Base-by-base conservation (phyloP, 352 stramenopile genomes). In the Phytophthora nicotianae region DNA sequence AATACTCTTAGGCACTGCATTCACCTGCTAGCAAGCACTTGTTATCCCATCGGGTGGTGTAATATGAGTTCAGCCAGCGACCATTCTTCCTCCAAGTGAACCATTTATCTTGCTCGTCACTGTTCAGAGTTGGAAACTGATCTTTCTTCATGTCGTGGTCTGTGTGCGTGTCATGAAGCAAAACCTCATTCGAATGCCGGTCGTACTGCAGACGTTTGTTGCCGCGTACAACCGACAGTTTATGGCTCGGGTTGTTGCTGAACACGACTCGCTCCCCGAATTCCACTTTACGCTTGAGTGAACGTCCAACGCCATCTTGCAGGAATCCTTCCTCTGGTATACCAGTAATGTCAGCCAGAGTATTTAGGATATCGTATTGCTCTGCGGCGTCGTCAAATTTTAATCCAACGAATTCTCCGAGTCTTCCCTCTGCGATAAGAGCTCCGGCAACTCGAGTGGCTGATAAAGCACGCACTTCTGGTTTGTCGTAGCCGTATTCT, bases 231-330 rank as follows among this genome's bases (percentile, higher is more conserved):
- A 73, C 55, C 48, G 74, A 69, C 50, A 82, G 68, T 42, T 84
- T 77, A 14, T 58, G 66, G 17, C 67, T 59, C 10, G 79, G 76
- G 29, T 89, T 89, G 72, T 86, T 89, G 50, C 67, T 85, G 66
- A 62, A 85, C 24, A 86, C 76, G n/a, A 70, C 48, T 16, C 69
- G 66, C 47, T 73, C 52, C 1, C 71, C 70, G 47, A 74, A 82
- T 3, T 56, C 33, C 2, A 72, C 27, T 3, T 71, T 42, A 19
- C 79, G 75, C 42, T 84, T 79, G 8, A 88, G 74, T 7, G 73
- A 79, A 0, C 73, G 62, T 0, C 70, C 73, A 17, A 81, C 51
- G n/a, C 73, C 68, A 10, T 69, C 67, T 24, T 79, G 73, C 21
- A 77, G 20, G 42, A 81, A 79, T 2, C 73, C 73, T 32, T 21